Evolutionary conservation across 106 monocot species (phyloP).

Genomic region (Dendrobium catenatum): DNA sequence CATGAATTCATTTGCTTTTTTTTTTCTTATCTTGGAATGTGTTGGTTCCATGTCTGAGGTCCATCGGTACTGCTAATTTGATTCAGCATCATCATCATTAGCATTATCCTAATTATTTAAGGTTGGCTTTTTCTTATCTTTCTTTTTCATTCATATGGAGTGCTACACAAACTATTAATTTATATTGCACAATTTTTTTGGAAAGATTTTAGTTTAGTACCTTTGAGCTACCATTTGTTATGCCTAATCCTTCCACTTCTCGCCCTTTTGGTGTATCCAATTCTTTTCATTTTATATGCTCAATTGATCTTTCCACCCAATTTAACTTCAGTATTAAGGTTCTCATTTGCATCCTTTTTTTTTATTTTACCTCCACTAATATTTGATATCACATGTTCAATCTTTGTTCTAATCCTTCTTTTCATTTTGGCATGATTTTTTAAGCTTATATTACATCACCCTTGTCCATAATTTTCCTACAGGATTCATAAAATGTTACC

Average conservation of each 20-base stretch:
- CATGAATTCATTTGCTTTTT: background rate
- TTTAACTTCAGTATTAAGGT: background rate
- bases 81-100: background rate
- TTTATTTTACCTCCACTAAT: background rate
- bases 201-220: background rate
- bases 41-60: background rate
- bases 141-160: background rate
- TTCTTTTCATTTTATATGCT: background rate
- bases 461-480: no score
- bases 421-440: no score
- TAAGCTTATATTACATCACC: no score
- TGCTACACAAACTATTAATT: background rate
- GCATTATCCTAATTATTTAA: background rate
- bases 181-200: background rate
- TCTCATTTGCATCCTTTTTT: background rate
- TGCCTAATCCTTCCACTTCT: background rate
- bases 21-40: background rate
- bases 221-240: background rate
- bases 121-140: no score
- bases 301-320: background rate
- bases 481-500: no score
- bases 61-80: background rate
- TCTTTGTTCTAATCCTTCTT: no score
- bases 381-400: background rate
- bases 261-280: background rate